These are phyloP conservation scores for Russula brevipes DNA, from an alignment of 768 basidiomycete genomes.

Conservation along the genomic window DNA sequence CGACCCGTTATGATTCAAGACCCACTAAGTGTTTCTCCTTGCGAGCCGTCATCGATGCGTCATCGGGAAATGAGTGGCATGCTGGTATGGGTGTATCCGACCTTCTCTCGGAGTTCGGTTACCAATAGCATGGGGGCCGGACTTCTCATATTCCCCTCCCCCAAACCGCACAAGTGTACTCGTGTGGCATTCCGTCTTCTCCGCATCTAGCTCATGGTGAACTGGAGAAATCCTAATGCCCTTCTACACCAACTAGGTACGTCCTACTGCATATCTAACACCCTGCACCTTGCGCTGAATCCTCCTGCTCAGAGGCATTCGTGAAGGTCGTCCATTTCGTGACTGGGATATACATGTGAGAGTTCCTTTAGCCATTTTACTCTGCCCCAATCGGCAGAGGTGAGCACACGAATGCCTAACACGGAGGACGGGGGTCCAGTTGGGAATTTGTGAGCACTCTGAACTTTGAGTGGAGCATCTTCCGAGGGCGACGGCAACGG, in stretches of 20 bases:
- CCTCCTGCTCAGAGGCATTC: background rate
- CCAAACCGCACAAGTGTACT: background rate
- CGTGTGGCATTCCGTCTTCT: background rate
- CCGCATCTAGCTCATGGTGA: background rate
- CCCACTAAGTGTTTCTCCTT: background rate
- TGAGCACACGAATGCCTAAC: background rate
- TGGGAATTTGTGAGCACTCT: constrained; percentile 18
- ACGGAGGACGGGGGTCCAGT: background rate
- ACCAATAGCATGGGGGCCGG: background rate
- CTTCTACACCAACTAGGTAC: constrained; percentile 5
- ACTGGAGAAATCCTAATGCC: background rate
- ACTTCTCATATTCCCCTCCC: background rate
- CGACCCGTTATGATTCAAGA: no score
- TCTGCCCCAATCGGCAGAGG: background rate
- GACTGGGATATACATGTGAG: constrained; percentile 18
- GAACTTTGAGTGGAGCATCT: constrained; percentile 17
- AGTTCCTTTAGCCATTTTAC: background rate
- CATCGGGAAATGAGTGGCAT: constrained; percentile 1
- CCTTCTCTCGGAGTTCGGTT: background rate
- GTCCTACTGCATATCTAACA: background rate
- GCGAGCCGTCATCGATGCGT: background rate
- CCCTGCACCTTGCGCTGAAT: background rate
- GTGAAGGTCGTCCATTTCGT: constrained; percentile 12
- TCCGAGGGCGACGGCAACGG: constrained; percentile 5
- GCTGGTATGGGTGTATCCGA: background rate